A percentile compares a stretch with the other conserved stretches of the same genome.
Conservation (phyloP, 1,284 basidiomycete genomes). For the Austroboletus novae-zelandiae region DNA sequence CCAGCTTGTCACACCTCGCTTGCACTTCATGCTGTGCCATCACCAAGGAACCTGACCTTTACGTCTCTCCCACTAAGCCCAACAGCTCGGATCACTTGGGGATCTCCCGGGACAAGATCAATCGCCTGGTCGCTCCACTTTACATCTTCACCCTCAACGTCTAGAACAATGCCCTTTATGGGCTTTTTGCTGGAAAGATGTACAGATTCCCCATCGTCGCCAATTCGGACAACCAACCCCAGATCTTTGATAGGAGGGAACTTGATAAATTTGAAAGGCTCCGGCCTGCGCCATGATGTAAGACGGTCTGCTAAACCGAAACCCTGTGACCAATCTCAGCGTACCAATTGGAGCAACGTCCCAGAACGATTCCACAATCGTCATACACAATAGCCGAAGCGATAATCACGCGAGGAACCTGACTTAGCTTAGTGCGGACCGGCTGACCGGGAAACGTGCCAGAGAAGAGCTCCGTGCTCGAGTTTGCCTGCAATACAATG, state of each 20-base stretch:
- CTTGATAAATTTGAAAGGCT: constrained; percentile 87
- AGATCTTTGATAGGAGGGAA: constrained; percentile 66
- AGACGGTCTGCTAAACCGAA: constrained; percentile 6
- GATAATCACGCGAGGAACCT: constrained; percentile 66
- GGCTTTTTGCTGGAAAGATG: constrained; percentile 63
- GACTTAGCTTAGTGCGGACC: constrained; percentile 59
- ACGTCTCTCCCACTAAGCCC: constrained; percentile 68
- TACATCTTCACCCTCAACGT: constrained; percentile 69
- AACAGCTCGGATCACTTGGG: constrained; percentile 60
- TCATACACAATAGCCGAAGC: constrained; percentile 74
- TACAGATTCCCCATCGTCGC: constrained; percentile 60
- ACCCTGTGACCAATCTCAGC: constrained; percentile 15
- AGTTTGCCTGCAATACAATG: constrained; percentile 64
- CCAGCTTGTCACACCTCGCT: too few relatives aligned
- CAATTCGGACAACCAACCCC: constrained; percentile 52
- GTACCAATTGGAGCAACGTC: constrained; percentile 79
- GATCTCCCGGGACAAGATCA: constrained; percentile 82
- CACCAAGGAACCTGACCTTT: constrained; percentile 68
- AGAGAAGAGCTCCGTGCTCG: constrained; percentile 79
- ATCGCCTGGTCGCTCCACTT: constrained; percentile 86
- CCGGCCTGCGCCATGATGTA: constrained; percentile 56
- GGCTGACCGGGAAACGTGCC: constrained; percentile 71
- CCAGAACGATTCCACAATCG: constrained; percentile 55
- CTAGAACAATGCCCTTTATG: constrained; percentile 83
- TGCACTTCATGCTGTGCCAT: constrained; percentile 55